Evolutionary conservation across 23 red algal genomes (phyloP), one percentile per base, ranked within the genome.

Genomic region (Agarophyton chilense): DNA sequence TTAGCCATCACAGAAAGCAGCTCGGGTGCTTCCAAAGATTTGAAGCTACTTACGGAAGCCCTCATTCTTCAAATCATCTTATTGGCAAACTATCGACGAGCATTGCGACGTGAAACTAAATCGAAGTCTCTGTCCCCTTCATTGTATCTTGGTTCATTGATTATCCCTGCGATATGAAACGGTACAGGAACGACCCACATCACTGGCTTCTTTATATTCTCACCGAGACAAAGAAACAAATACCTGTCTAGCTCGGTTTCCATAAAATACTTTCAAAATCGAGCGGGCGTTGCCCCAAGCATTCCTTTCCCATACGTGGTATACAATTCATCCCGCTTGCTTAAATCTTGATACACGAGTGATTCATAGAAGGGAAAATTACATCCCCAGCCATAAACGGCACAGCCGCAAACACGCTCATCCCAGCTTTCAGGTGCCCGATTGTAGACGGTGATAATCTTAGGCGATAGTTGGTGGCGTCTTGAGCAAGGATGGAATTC

Each of bases 261-360:
- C 21, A 82, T 61, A 43, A 29, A 52, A 57, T 60, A 82, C 36
- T 52, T 56, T 0, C 53, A 17, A 61, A 82, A 82, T 10, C 78
- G 54, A 9, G 25, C 57, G 18, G 52, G 5, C 25, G 47, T 57
- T 2, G 62, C 78, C 12, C 49, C 78, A 38, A 82, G 50, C 33
- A 82, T 56, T 82, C 78, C 78, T 57, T 82, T 32, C 8, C 53
- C 4, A 36, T 82, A 82, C 17, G 34, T 55, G n/a, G 29, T 60
- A 29, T 28, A 18, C 17, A 17, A 24, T 35, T 56, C 24, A 28
- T 61, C 39, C 33, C 78, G 44, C 16, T 52, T 58, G 28, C 31
- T 43, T 42, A 82, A 28, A 29, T 82, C 39, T 0, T 82, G 46
- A 39, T 82, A 82, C 25, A 64, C 78, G 16, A 82, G 26, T 34